Conservation (phyloP, 1,284 basidiomycete species). For the Ustilago hordei region DNA sequence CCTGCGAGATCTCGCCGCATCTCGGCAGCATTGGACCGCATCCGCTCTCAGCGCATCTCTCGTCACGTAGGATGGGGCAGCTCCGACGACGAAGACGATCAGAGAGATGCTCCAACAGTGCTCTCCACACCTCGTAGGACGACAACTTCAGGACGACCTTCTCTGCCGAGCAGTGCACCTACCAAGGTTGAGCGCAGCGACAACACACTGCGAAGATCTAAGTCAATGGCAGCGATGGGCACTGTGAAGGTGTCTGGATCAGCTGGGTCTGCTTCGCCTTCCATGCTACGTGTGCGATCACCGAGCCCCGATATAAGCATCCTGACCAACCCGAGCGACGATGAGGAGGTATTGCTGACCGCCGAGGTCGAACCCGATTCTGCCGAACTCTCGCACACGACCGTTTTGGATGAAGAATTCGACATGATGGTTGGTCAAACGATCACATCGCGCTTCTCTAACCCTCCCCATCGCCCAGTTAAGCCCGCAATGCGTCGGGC, state of each 20-base stretch:
- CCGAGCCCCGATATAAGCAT: conserved; percentile 37
- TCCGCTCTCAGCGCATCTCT: conserved; percentile 24
- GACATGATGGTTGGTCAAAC: conserved; percentile 37
- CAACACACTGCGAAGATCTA: conserved; percentile 6
- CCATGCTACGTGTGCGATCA: conserved; percentile 17
- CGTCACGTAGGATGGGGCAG: conserved; percentile 26
- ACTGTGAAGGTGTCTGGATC: not conserved
- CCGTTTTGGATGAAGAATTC: conserved; percentile 37
- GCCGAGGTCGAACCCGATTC: conserved; percentile 20
- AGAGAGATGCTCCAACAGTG: not conserved
- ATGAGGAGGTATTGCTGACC: conserved; percentile 42
- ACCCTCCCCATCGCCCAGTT: not conserved
- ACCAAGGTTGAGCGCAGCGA: not conserved
- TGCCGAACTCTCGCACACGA: conserved; percentile 8
- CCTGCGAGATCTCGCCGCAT: conserved; percentile 35
- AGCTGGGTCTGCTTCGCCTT: not conserved
- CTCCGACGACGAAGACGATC: conserved; percentile 34
- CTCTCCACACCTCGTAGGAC: conserved; percentile 8
- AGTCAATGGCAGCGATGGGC: conserved; percentile 17
- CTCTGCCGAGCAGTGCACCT: conserved; percentile 4
- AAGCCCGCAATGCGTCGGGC: not conserved
- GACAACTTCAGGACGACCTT: conserved; percentile 6
- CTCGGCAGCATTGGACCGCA: conserved; percentile 32
- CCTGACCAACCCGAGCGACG: conserved; percentile 31
- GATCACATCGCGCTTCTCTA: conserved; percentile 21